A percentile compares a stretch with the other conserved stretches of the same genome.
Conservation (phyloP, 441 rosid genomes). For the Bruguiera hainesii region DNA sequence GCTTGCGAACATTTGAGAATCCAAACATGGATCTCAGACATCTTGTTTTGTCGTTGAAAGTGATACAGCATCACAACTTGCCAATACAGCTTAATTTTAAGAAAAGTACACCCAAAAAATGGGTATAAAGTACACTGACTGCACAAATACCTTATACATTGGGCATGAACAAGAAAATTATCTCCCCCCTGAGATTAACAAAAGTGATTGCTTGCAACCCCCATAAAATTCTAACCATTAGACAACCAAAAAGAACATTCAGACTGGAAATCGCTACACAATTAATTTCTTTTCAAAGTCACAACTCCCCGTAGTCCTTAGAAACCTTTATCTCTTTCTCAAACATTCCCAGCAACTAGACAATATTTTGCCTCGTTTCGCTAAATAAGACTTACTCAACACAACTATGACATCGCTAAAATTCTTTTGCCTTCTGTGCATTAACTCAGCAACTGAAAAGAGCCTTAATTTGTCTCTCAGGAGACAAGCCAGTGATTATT, state of each 20-base stretch:
- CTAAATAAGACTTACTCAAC: background rate
- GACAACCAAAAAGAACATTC: background rate
- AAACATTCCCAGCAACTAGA: conserved; percentile 12
- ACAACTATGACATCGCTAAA: background rate
- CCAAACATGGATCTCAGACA: background rate
- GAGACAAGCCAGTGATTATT: too few species aligned
- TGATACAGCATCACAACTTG: background rate
- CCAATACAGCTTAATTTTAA: background rate
- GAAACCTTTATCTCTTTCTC: background rate
- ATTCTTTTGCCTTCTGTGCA: background rate
- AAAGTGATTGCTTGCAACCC: background rate
- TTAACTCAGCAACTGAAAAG: conserved; percentile 9
- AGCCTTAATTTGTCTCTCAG: background rate
- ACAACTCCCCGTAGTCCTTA: background rate
- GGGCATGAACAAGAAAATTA: background rate
- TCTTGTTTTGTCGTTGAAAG: background rate
- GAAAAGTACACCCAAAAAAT: background rate
- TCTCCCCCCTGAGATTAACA: background rate
- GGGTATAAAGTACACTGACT: background rate
- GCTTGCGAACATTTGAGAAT: background rate
- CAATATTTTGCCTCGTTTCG: background rate
- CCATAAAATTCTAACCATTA: too few species aligned
- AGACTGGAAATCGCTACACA: background rate
- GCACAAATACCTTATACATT: background rate
- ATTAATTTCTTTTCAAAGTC: background rate